Evolutionary conservation across 139 green algal species (phyloP), one percentile per base, ranked within the genome.

Genomic region (Chlamydomonas schloesseri): DNA sequence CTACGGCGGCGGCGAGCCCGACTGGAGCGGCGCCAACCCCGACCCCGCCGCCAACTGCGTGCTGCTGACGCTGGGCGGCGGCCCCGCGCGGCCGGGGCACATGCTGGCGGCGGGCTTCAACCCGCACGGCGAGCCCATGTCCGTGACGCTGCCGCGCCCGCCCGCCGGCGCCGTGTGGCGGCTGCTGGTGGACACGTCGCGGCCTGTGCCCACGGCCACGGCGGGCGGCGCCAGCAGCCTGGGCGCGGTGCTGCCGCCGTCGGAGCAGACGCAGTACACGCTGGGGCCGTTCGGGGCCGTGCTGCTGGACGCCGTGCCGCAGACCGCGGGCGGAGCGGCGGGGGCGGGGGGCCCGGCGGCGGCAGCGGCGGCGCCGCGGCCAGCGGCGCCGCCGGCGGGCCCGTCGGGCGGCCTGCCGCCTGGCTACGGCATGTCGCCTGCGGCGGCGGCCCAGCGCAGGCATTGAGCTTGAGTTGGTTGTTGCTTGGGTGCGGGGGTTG

Each of bases 291-390:
- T 58, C 67, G 53, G 68, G 24, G 31, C 37, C 9, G 6, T 86
- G 13, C 53, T 86, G 80, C 11, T 86, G 50, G 80, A 86, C n/a
- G 80, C 80, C 9, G 80, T 86, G 24, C 78, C 78, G 62, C 17
- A n/a, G 33, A 17, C 2, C 14, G 67, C 15, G 67, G 64, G 26
- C 24, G 57, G 55, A 18, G 31, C 58, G 58, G 36, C 75, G 58
- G 58, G 20, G 24, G 57, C 15, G 34, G 5, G n/a, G 28, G 26
- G 15, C 5, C 8, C 21, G 55, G 34, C 24, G 24, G 33, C 58
- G 60, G 58, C 75, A 58, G 36, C 33, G 74, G 74, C 57, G 57
- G 4, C 57, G 55, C 33, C 57, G 74, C 33, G 31, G 33, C 9
- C 74, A 13, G n/a, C 33, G 26, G 34, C 55, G 5, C 8, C 42